phyloP scores from a whole-genome alignment of 768 basidiomycete genomes.

The Amyloporia xantha region DNA sequence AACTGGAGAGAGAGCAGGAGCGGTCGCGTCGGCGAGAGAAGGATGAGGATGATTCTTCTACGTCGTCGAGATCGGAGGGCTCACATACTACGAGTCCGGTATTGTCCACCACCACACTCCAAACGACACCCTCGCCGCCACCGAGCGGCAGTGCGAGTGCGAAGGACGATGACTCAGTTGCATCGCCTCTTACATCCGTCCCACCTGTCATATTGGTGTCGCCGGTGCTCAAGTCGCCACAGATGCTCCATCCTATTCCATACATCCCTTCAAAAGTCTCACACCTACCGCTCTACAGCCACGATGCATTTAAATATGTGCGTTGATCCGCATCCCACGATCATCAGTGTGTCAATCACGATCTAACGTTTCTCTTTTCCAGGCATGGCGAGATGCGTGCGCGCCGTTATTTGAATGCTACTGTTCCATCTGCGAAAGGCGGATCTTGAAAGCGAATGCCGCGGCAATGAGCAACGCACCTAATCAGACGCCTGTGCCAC shows the following conservation, averaged over 20 bases:
- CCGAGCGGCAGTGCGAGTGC: slow-evolving; percentile 37
- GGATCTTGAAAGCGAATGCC: slow-evolving; percentile 45
- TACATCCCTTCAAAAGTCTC: slow-evolving; percentile 53
- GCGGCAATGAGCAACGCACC: slow-evolving; percentile 31
- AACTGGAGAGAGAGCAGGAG: slow-evolving; percentile 20
- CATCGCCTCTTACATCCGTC: slow-evolving; percentile 18
- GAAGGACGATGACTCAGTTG: slow-evolving; percentile 26
- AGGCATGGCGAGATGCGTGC: slow-evolving; percentile 75
- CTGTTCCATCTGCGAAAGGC: slow-evolving; percentile 69
- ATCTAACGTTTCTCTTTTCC: slow-evolving; percentile 2
- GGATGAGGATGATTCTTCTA: slow-evolving; percentile 44
- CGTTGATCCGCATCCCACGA: slow-evolving; percentile 20
- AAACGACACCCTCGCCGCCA: slow-evolving; percentile 74
- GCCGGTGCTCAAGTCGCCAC: slow-evolving; percentile 58
- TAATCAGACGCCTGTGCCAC: slow-evolving; percentile 8
- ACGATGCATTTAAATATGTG: slow-evolving; percentile 53
- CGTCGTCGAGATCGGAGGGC: slow-evolving; percentile 42
- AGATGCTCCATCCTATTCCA: slow-evolving; percentile 59
- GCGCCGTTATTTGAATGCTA: slow-evolving; percentile 65
- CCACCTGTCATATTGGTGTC: slow-evolving; percentile 35
- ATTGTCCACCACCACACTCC: slow-evolving; percentile 63
- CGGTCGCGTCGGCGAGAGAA: slow-evolving; percentile 24
- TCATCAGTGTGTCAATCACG: background rate
- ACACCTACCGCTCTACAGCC: slow-evolving; percentile 50
- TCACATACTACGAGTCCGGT: slow-evolving; percentile 69